phyloP scores from a whole-genome alignment of 2,329 filamentous ascomycete genomes.

The Phialocephala subalpina region DNA sequence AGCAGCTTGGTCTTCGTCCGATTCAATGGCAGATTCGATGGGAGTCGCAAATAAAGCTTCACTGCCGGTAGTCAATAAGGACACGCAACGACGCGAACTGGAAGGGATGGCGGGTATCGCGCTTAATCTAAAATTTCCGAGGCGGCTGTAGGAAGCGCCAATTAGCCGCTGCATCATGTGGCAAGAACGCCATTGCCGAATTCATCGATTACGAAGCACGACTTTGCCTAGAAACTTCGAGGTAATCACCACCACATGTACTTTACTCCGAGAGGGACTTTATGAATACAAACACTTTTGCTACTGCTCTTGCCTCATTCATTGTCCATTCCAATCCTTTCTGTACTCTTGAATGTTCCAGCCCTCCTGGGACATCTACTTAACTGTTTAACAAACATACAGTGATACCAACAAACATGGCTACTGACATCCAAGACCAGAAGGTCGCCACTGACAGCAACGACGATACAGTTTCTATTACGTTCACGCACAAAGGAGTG shows the following conservation, averaged over 20 bases:
- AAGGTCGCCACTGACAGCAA: conserved; percentile 37
- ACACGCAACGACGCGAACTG: conserved; percentile 39
- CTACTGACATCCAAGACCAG: conserved; percentile 29
- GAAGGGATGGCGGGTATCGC: conserved; percentile 22
- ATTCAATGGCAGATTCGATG: conserved; percentile 26
- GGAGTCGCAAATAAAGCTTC: conserved; percentile 11
- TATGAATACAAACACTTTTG: conserved; percentile 20
- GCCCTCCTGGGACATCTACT: too few relatives aligned
- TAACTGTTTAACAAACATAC: too few relatives aligned
- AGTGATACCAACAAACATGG: conserved; percentile 24
- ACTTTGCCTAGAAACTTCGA: conserved; percentile 40
- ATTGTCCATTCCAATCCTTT: background rate
- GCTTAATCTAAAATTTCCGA: conserved; percentile 16
- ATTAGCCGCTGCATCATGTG: conserved; percentile 2
- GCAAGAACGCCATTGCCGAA: conserved; percentile 5
- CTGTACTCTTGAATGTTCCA: too few relatives aligned
- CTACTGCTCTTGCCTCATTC: background rate
- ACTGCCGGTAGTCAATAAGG: conserved; percentile 27
- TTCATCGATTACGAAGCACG: conserved; percentile 42
- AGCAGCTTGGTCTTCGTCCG: conserved; percentile 26
- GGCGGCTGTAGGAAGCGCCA: conserved; percentile 49
- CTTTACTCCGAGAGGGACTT: too few relatives aligned
- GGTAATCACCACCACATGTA: background rate
- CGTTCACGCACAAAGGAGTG: conserved; percentile 55
- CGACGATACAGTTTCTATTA: conserved; percentile 50